Evolutionary conservation across 352 stramenopile species (phyloP), one percentile per base, ranked within the genome.

Genomic region (Phytophthora hibernalis): DNA sequence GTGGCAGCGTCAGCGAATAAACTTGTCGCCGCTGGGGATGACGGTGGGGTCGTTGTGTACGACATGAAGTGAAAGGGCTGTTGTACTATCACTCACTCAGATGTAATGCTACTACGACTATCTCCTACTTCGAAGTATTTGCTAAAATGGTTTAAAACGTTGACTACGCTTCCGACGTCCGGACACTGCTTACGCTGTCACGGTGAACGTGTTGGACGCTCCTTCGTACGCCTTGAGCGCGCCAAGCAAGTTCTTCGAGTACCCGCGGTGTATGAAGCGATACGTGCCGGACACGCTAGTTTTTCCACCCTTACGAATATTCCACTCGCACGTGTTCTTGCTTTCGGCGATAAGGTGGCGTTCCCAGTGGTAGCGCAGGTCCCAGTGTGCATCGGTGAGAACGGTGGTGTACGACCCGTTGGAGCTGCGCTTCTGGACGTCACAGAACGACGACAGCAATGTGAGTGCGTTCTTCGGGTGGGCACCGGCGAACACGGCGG

Each of bases 41-140:
- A 97, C 58, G 89, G 89, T n/a, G 70, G 85, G 8, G 86, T 92
- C 20, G 76, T 97, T 22, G 59, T 92, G 16, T 97, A 96, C 55
- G 72, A 90, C 24, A 90, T 91, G 82, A 42, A 79, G 15, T 86
- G 33, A 79, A 37, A 24, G 22, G 26, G 18, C 31, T 13, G 11
- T 7, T 38, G 18, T 31, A 5, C 5, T 28, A 5, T 5, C 26
- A 31, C 26, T n/a, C 21, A 48, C 30, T 20, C 9, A 38, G 18
- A n/a, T 30, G 26, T 30, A 30, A 30, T 30, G n/a, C 26, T 2
- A 30, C 4, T 7, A 31, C 26, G 26, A 31, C 26, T 3, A 31
- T 31, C 26, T 31, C 26, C 26, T 31, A 3, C 26, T 31, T n/a
- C n/a, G n/a, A n/a, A n/a, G n/a, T n/a, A n/a, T n/a, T n/a, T 31